A percentile compares a stretch with the other conserved stretches of the same genome.
These are phyloP conservation scores for Avena eriantha DNA, from an alignment of 176 grass and related monocot species.

Conservation along the genomic window DNA sequence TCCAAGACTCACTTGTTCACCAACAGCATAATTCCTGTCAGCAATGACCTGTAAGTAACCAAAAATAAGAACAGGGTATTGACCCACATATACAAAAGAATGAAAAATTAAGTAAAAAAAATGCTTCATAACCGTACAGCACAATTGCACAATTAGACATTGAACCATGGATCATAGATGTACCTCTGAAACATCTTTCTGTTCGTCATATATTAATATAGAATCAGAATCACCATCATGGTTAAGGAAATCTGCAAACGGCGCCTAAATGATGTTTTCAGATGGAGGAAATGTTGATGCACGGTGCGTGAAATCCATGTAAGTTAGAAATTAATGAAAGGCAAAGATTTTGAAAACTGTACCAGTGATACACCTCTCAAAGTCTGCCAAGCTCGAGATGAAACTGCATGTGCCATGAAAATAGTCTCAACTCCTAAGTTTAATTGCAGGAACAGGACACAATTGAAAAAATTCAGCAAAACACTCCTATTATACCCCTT, in stretches of 20 bases:
- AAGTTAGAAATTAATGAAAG: conserved; percentile 19
- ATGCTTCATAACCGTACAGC: not conserved
- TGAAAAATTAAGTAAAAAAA: not conserved
- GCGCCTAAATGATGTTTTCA: conserved; percentile 69
- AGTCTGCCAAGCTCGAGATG: conserved; percentile 79
- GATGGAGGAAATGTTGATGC: conserved; percentile 7
- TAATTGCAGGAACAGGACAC: not conserved
- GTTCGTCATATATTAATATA: conserved; percentile 60
- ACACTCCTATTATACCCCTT: not conserved
- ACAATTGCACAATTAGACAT: not conserved
- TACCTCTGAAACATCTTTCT: conserved; percentile 79
- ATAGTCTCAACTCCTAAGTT: conserved; percentile 25
- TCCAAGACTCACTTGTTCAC: conserved; percentile 69
- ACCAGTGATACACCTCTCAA: conserved; percentile 78
- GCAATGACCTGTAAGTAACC: conserved; percentile 55
- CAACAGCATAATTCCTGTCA: conserved; percentile 66
- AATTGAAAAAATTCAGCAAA: not conserved
- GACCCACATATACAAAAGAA: not conserved
- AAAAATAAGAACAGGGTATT: conserved; percentile 26
- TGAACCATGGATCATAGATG: conserved; percentile 17
- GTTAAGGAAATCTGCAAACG: conserved; percentile 99
- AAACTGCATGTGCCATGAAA: conserved; percentile 61
- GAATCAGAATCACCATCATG: conserved; percentile 59
- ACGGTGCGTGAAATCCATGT: not conserved
- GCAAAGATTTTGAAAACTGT: conserved; percentile 37